phyloP scores from a whole-genome alignment of 345 rosid species.

The Salix purpurea region DNA sequence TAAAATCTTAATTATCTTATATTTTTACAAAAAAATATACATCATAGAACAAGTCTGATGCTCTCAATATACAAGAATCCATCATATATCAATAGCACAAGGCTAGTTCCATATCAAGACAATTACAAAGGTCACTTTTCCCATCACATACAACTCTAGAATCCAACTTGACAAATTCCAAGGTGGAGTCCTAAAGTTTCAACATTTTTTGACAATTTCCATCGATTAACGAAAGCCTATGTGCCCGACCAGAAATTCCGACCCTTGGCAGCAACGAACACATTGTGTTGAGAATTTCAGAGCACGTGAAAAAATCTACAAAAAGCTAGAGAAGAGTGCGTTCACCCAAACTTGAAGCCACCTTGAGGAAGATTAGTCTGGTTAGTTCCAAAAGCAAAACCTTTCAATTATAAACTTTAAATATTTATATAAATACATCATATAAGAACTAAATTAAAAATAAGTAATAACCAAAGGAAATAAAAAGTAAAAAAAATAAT shows the following conservation, averaged over 20 bases:
- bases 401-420: too few relatives aligned
- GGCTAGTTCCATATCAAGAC: background rate
- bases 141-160: background rate
- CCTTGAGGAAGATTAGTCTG: slow-evolving; percentile 20
- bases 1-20: too few relatives aligned
- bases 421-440: too few relatives aligned
- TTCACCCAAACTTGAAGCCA: slow-evolving; percentile 25
- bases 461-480: too few relatives aligned
- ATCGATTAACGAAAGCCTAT: slow-evolving; percentile 23
- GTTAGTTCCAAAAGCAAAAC: slow-evolving; percentile 22
- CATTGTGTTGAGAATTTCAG: slow-evolving; percentile 1
- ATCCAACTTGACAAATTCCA: background rate
- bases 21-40: too few relatives aligned
- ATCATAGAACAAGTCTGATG: background rate
- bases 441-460: too few relatives aligned
- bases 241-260: slow-evolving; percentile 45
- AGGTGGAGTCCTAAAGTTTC: slow-evolving; percentile 12
- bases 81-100: background rate
- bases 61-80: background rate
- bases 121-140: slow-evolving; percentile 3
- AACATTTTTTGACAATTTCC: slow-evolving; percentile 9
- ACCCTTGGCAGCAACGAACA: slow-evolving; percentile 24
- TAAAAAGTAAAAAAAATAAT: too few relatives aligned
- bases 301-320: slow-evolving; percentile 1
- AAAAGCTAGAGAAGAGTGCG: background rate